Base-by-base conservation (phyloP, 352 stramenopile genomes). In the Phytopythium mirpurense region DNA sequence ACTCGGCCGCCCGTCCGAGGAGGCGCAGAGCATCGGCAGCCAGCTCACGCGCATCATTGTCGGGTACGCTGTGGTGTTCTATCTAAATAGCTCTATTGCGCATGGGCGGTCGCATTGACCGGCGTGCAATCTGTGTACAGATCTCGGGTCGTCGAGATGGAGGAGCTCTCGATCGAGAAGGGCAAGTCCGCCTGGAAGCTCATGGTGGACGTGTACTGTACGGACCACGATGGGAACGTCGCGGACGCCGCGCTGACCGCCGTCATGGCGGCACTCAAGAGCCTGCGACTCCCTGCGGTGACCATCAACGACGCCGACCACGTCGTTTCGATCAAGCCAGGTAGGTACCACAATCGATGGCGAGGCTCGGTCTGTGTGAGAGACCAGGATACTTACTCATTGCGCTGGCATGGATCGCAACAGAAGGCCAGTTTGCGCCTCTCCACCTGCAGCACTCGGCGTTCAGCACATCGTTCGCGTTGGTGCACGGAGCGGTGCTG, bases 181-280 rank as follows among this genome's bases (percentile, higher is more conserved):
- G 74, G 83, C 46, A 84, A 89, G 57, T 85, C 76, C 19, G 78
- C 83, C 31, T 93, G 83, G 83, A 88, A 88, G 52, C 64, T 93
- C 40, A 70, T 91, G 58, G 59, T 91, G n/a, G 80, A 89, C 48
- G 78, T 91, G 9, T 85, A 85, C 56, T 89, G 82, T 54, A 67
- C 90, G 53, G 74, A 91, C 59, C 79, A 93, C 53, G 83, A 93
- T 56, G 83, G 83, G 23, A 93, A 93, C 53, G 79, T 90, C 27
- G 58, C 86, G 35, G 80, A 93, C 35, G 76, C 81, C 6, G 65
- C 80, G 38, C 72, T 93, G 19, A 71, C 73, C 35, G 78, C 83
- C 18, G 67, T 87, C 54, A 88, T 93, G 70, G 68, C 76, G 31
- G 74, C 78, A 40, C 75, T 93, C 52, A 71, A 80, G 58, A 80